A percentile compares a stretch with the other conserved stretches of the same genome.
These are phyloP conservation scores for Colletotrichum chlorophyti DNA, from an alignment of 2,329 filamentous ascomycete genomes.

Conservation along the genomic window DNA sequence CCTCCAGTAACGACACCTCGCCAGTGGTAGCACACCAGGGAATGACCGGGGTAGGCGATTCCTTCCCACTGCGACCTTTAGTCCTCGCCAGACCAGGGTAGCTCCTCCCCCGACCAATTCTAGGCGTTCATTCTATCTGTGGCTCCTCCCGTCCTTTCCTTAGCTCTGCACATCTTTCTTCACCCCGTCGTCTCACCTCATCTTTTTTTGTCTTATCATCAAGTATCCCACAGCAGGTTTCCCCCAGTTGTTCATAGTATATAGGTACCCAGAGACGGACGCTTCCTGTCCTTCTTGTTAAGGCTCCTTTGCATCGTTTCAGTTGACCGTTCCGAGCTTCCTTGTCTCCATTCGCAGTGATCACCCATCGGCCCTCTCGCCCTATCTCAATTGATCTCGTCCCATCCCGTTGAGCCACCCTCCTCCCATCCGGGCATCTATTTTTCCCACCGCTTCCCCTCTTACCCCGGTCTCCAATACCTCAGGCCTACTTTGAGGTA, in stretches of 20 bases:
- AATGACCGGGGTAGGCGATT: background rate
- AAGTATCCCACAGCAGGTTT: background rate
- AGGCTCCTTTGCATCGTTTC: no score
- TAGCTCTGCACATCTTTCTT: conserved; percentile 1
- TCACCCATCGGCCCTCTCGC: no score
- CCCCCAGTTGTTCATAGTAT: background rate
- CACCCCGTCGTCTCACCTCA: background rate
- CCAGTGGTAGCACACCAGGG: background rate
- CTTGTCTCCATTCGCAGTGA: no score
- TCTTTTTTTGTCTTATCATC: background rate
- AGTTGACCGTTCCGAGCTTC: no score
- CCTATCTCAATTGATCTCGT: no score
- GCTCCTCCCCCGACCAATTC: conserved; percentile 6
- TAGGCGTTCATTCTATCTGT: background rate
- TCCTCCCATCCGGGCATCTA: no score
- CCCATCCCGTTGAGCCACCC: no score
- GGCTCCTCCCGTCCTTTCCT: background rate
- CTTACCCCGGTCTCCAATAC: background rate
- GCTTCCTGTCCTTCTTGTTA: no score
- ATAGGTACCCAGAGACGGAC: no score
- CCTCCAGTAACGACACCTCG: background rate
- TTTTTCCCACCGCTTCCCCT: background rate
- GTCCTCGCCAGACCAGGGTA: conserved; percentile 5
- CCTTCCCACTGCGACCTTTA: conserved; percentile 10
- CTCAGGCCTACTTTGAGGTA: no score